Percentiles rank a stretch among this genome's conserved stretches.
Evolutionary conservation across 148 eudicot genomes (phyloP).

Genomic region (Camellia japonica): DNA sequence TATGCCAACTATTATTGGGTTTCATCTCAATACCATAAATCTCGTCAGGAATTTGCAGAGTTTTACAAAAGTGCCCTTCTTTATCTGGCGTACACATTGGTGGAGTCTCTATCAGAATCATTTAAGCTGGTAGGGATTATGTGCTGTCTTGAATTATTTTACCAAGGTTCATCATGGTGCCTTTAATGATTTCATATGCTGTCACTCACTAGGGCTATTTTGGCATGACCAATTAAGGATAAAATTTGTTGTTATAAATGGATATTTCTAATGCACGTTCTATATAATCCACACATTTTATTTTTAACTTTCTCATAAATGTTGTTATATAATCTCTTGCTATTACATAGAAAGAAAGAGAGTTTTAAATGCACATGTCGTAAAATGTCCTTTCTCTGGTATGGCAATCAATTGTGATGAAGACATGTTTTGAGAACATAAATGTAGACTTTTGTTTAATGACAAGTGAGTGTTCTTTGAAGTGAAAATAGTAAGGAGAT

Average conservation of each 20-base stretch:
- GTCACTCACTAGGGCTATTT: background rate
- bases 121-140: conserved; percentile 71
- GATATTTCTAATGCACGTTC: too few relatives aligned
- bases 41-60: conserved; percentile 85
- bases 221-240: background rate
- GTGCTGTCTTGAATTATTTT: background rate
- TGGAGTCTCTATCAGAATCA: conserved; percentile 86
- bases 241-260: background rate
- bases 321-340: background rate
- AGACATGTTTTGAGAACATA: background rate
- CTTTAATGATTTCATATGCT: background rate
- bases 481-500: background rate
- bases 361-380: background rate
- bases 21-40: conserved; percentile 79
- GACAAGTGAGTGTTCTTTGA: background rate
- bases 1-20: conserved; percentile 91
- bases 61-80: conserved; percentile 95
- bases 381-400: background rate
- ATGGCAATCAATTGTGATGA: background rate
- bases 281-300: too few relatives aligned
- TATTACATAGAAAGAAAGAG: background rate
- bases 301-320: too few relatives aligned
- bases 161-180: background rate
- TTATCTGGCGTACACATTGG: conserved; percentile 88
- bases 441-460: background rate